Evolutionary conservation across 169 alveolate genomes (phyloP).

Genomic region (Babesia bovis): DNA sequence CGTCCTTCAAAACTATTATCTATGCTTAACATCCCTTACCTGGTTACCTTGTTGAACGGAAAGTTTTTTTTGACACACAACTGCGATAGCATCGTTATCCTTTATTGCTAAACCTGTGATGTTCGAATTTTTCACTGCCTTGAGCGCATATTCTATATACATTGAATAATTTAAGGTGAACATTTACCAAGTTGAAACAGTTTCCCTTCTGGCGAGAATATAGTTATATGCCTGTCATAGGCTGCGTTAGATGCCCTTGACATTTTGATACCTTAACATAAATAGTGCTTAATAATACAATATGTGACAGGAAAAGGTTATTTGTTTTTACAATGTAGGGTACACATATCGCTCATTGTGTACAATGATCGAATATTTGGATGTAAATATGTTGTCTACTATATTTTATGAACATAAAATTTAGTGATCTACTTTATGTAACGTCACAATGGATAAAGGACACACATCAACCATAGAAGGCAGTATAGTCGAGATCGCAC

Average conservation of each 20-base stretch:
- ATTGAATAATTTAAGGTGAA: too few species aligned
- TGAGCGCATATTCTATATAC: slow-evolving; percentile 91
- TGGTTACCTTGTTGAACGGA: slow-evolving; percentile 83
- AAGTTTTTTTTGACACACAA: slow-evolving; percentile 92
- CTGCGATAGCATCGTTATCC: slow-evolving; percentile 93
- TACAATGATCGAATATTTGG: too few species aligned
- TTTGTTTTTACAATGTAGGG: too few species aligned
- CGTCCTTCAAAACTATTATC: slow-evolving; percentile 72
- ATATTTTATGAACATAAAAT: too few species aligned
- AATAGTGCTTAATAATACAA: not conserved
- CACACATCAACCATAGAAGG: too few species aligned
- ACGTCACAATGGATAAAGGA: too few species aligned
- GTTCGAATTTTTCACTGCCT: slow-evolving; percentile 95
- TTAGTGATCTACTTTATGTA: too few species aligned
- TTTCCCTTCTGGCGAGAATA: slow-evolving; percentile 98
- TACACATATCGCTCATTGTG: too few species aligned
- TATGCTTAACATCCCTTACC: slow-evolving; percentile 11
- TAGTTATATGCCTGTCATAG: slow-evolving; percentile 92
- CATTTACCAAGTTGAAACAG: slow-evolving; percentile 90
- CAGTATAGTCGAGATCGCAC: too few species aligned
- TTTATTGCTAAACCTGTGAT: slow-evolving; percentile 94
- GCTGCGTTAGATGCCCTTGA: slow-evolving; percentile 83
- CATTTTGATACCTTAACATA: slow-evolving; percentile 65
- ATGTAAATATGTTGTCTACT: too few species aligned
- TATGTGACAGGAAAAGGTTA: not conserved